A percentile compares a stretch with the other conserved stretches of the same genome.
Conservation (phyloP, 805 yeast species). For the Suhomyces faveliae region DNA sequence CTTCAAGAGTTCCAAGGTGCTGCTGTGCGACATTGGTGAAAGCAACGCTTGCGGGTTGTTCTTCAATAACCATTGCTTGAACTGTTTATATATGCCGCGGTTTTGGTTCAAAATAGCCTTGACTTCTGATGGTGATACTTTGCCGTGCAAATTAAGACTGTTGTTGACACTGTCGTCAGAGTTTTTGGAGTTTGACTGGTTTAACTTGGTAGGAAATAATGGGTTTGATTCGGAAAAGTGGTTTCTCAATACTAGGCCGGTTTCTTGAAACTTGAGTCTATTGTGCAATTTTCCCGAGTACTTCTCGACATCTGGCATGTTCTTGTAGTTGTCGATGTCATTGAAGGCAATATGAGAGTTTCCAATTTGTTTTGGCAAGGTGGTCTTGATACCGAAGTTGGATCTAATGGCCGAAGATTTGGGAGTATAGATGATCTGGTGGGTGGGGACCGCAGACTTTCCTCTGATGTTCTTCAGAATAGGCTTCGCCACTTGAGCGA, state of each 20-base stretch:
- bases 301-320: conserved; percentile 70
- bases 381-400: conserved; percentile 73
- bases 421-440: conserved; percentile 70
- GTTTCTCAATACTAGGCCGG: conserved; percentile 50
- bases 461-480: conserved; percentile 32
- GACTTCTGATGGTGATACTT: conserved; percentile 28
- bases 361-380: conserved; percentile 62
- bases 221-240: conserved; percentile 36
- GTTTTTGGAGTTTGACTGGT: conserved; percentile 18
- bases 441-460: conserved; percentile 51
- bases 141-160: conserved; percentile 31
- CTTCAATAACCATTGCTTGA: conserved; percentile 53
- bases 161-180: conserved; percentile 28
- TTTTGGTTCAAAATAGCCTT: conserved; percentile 39
- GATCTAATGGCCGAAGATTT: conserved; percentile 61
- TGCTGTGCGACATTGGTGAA: conserved; percentile 22
- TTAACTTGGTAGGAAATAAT: conserved; percentile 35
- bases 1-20: conserved; percentile 29
- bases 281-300: conserved; percentile 59
- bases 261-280: conserved; percentile 65
- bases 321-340: conserved; percentile 64
- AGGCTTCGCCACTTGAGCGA: conserved; percentile 47
- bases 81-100: conserved; percentile 49
- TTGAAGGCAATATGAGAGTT: conserved; percentile 60
- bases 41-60: conserved; percentile 43